phyloP scores from a whole-genome alignment of 768 basidiomycete species.

The Lyophyllum shimeji region DNA sequence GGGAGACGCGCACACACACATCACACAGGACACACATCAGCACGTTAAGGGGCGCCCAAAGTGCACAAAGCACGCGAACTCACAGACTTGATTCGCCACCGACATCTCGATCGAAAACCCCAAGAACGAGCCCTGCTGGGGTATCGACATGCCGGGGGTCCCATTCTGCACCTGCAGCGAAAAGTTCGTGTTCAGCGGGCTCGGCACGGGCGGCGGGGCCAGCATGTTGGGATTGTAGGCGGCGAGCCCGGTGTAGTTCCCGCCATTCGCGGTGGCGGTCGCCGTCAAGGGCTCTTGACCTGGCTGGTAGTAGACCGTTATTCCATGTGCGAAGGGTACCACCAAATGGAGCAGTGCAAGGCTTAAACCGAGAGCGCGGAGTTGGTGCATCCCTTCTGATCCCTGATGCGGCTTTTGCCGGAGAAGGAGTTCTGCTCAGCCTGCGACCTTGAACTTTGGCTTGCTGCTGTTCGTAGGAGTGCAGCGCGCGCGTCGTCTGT shows the following conservation, averaged over 20 bases:
- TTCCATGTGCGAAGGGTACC: neutral
- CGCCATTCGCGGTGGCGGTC: constrained; percentile 26
- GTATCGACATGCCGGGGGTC: constrained; percentile 6
- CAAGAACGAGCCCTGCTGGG: constrained; percentile 39
- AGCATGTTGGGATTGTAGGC: constrained; percentile 54
- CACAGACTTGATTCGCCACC: constrained; percentile 56
- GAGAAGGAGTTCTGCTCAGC: too few relatives aligned
- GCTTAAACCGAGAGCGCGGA: neutral
- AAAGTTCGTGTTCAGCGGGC: constrained; percentile 41
- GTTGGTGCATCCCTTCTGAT: neutral
- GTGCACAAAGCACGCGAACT: constrained; percentile 23
- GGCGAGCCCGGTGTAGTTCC: constrained; percentile 43
- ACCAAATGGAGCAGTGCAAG: neutral
- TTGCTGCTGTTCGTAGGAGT: too few relatives aligned
- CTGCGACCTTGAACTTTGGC: too few relatives aligned
- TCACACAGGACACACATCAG: neutral
- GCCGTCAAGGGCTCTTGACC: constrained; percentile 27
- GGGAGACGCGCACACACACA: too few relatives aligned
- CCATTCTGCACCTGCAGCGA: constrained; percentile 35
- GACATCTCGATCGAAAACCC: constrained; percentile 69
- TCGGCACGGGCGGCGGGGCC: constrained; percentile 49
- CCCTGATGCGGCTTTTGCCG: too few relatives aligned
- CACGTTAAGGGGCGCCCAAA: neutral
- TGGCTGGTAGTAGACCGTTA: constrained; percentile 33
- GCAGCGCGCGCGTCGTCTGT: too few relatives aligned